Evolutionary conservation across 176 grass and related monocot species (phyloP).

Genomic region (Ensete ventricosum): DNA sequence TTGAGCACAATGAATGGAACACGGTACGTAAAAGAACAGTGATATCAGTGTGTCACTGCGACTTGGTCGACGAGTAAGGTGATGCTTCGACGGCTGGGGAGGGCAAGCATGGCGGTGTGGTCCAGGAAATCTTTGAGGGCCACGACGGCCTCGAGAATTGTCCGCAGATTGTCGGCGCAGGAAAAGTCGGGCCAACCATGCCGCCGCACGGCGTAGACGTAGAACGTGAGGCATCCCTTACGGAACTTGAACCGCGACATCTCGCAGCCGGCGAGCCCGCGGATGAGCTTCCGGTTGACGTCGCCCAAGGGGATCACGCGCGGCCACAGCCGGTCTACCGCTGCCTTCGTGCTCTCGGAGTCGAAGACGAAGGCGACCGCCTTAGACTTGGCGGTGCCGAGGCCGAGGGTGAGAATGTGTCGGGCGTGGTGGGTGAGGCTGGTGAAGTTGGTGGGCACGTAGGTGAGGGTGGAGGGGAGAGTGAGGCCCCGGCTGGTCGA

Average conservation of each 20-base stretch:
- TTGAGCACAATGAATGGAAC: too few species aligned
- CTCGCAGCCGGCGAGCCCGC: constrained; percentile 69
- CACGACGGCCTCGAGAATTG: constrained; percentile 59
- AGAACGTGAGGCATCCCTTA: constrained; percentile 92
- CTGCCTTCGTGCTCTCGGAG: constrained; percentile 70
- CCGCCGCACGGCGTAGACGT: constrained; percentile 84
- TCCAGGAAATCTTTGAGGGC: constrained; percentile 87
- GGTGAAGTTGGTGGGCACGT: constrained; percentile 94
- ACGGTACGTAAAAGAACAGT: too few species aligned
- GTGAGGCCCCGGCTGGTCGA: constrained; percentile 69
- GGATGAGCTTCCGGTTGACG: constrained; percentile 89
- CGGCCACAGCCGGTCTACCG: constrained; percentile 81
- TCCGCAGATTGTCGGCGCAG: constrained; percentile 61
- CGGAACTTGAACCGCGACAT: constrained; percentile 98
- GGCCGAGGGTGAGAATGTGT: constrained; percentile 86
- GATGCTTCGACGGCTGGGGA: constrained; percentile 87
- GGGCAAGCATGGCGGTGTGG: constrained; percentile 87
- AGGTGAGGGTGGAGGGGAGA: constrained; percentile 76
- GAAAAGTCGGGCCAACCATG: constrained; percentile 70
- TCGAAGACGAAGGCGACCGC: constrained; percentile 83
- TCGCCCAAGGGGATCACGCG: constrained; percentile 72
- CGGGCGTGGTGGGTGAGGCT: constrained; percentile 94
- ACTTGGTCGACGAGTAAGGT: constrained; percentile 41
- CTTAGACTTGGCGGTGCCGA: constrained; percentile 97
- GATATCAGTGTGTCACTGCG: constrained; percentile 35